These are phyloP conservation scores for Astrothelium macrocarpum DNA, from an alignment of 495 filamentous ascomycete genomes.

Conservation along the genomic window DNA sequence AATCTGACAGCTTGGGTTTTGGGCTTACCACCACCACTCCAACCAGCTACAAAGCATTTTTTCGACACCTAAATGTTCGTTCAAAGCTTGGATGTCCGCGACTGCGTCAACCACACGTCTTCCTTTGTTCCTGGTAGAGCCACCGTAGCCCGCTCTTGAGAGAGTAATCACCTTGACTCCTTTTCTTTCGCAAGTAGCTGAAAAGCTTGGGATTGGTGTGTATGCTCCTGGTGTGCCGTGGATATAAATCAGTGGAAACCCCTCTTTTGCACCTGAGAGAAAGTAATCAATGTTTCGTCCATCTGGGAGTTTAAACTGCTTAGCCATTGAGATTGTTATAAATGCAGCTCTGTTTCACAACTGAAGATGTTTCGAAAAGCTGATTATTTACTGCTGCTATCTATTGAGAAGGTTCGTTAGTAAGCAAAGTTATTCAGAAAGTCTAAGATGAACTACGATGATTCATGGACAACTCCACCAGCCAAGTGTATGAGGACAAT, in stretches of 20 bases:
- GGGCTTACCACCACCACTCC: constrained; percentile 18
- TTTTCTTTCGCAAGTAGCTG: constrained; percentile 9
- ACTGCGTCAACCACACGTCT: constrained; percentile 11
- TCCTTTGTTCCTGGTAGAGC: constrained; percentile 12
- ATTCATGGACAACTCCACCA: too few relatives aligned
- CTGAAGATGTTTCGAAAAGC: too few relatives aligned
- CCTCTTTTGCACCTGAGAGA: constrained; percentile 13
- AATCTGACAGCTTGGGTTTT: not conserved
- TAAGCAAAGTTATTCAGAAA: too few relatives aligned
- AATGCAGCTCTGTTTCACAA: too few relatives aligned
- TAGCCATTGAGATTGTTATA: not conserved
- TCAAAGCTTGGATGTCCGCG: constrained; percentile 11
- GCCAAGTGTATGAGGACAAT: too few relatives aligned
- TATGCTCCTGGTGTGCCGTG: constrained; percentile 17
- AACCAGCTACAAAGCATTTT: constrained; percentile 14
- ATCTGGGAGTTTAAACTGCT: constrained; percentile 9
- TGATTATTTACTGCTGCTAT: too few relatives aligned
- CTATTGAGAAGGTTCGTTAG: too few relatives aligned
- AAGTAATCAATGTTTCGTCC: constrained; percentile 15
- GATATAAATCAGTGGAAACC: constrained; percentile 15
- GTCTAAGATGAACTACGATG: too few relatives aligned
- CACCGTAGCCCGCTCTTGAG: constrained; percentile 19
- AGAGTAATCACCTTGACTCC: constrained; percentile 12
- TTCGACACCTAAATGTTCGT: constrained; percentile 14
- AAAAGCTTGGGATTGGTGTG: constrained; percentile 2